Conservation (phyloP, 805 yeast species). For the Brettanomyces bruxellensis region DNA sequence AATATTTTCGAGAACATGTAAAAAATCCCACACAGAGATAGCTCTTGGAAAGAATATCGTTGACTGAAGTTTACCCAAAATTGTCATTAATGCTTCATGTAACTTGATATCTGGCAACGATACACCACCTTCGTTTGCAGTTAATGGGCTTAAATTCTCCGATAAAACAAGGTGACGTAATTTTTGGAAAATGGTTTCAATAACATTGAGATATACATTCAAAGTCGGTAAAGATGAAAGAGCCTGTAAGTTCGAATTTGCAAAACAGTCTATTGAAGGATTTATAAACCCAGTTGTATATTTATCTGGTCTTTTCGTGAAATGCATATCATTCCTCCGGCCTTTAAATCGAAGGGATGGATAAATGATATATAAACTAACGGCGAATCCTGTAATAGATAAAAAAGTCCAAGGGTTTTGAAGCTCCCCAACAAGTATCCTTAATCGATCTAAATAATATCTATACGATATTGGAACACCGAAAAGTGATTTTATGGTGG, state of each 20-base stretch:
- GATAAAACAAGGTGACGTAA: conserved; percentile 18
- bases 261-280: conserved; percentile 83
- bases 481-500: no score
- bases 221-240: conserved; percentile 53
- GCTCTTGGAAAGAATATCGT: conserved; percentile 44
- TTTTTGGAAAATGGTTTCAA: conserved; percentile 15
- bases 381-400: conserved; percentile 2
- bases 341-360: conserved; percentile 7
- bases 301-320: conserved; percentile 49
- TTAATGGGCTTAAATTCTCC: neutral
- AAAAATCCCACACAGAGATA: conserved; percentile 69
- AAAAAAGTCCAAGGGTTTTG: conserved; percentile 1
- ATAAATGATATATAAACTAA: conserved; percentile 7
- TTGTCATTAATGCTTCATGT: conserved; percentile 47
- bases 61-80: conserved; percentile 51
- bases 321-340: no score
- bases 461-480: no score
- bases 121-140: neutral
- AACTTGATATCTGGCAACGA: conserved; percentile 35
- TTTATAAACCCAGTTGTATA: conserved; percentile 79
- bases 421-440: neutral
- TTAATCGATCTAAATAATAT: no score
- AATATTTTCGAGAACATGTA: conserved; percentile 62
- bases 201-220: conserved; percentile 37
- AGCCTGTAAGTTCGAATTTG: conserved; percentile 82